Conservation (phyloP, 768 basidiomycete genomes). For the Leccinum ochraceum region DNA sequence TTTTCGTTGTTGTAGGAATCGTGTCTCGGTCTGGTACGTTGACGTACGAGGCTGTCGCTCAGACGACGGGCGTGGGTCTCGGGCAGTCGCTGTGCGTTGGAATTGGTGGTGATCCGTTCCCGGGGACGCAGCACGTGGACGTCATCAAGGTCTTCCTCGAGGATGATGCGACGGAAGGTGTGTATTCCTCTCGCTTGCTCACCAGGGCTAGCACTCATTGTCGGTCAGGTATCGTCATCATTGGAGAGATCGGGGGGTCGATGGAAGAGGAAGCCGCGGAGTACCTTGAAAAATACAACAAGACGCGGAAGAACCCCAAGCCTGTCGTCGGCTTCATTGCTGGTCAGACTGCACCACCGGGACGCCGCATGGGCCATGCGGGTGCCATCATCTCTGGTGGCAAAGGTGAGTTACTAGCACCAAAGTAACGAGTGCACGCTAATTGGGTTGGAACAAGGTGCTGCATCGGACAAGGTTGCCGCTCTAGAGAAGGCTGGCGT, state of each 20-base stretch:
- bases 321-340: slow-evolving; percentile 99
- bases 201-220: slow-evolving; percentile 6
- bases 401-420: slow-evolving; percentile 66
- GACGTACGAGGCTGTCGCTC: slow-evolving; percentile 98
- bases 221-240: slow-evolving; percentile 83
- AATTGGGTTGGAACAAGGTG: slow-evolving; percentile 48
- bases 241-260: slow-evolving; percentile 98
- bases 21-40: slow-evolving; percentile 95
- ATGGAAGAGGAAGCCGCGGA: slow-evolving; percentile 99
- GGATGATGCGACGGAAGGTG: slow-evolving; percentile 91
- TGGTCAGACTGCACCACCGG: slow-evolving; percentile 96
- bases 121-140: slow-evolving; percentile 93
- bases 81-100: slow-evolving; percentile 97
- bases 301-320: slow-evolving; percentile 82
- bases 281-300: slow-evolving; percentile 91
- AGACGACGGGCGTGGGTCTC: slow-evolving; percentile 93
- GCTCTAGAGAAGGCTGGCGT: slow-evolving; percentile 91
- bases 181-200: slow-evolving; percentile 36
- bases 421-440: not conserved
- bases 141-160: slow-evolving; percentile 95
- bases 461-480: slow-evolving; percentile 90
- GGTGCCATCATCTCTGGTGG: slow-evolving; percentile 98
- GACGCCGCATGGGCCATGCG: slow-evolving; percentile 97
- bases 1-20: slow-evolving; percentile 58
- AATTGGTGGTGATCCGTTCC: slow-evolving; percentile 97